A percentile compares a stretch with the other conserved stretches of the same genome.
phyloP scores from a whole-genome alignment of 2,329 filamentous ascomycete species.

The Fusarium sp. region DNA sequence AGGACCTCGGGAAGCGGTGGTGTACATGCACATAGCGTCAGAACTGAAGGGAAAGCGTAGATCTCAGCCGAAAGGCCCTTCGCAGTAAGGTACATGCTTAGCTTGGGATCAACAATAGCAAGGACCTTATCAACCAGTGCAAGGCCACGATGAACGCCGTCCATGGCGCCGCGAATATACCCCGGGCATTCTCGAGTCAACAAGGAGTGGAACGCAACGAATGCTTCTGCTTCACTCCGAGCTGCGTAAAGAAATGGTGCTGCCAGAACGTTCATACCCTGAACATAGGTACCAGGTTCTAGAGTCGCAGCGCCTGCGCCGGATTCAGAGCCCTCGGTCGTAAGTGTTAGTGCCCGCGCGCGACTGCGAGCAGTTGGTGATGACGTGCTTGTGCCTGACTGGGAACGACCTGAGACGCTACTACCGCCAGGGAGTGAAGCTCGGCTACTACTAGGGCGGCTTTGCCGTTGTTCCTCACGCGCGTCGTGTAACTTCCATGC shows the following conservation, averaged over 20 bases:
- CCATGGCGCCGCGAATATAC: slow-evolving; percentile 96
- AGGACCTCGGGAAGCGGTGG: slow-evolving; percentile 93
- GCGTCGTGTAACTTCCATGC: slow-evolving; percentile 93
- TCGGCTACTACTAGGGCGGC: slow-evolving; percentile 51
- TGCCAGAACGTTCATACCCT: slow-evolving; percentile 98
- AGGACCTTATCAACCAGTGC: slow-evolving; percentile 92
- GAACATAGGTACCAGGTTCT: slow-evolving; percentile 89
- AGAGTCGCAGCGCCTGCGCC: slow-evolving; percentile 60
- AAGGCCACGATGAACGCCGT: slow-evolving; percentile 92
- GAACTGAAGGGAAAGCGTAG: slow-evolving; percentile 93
- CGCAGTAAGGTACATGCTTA: slow-evolving; percentile 83
- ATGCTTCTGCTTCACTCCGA: slow-evolving; percentile 93
- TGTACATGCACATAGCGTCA: slow-evolving; percentile 95
- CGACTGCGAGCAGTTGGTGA: slow-evolving; percentile 60
- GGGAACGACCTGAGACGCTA: slow-evolving; percentile 46
- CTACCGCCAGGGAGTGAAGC: slow-evolving; percentile 47
- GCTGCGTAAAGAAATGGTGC: slow-evolving; percentile 96
- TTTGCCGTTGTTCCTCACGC: slow-evolving; percentile 59
- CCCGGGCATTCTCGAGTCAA: slow-evolving; percentile 89
- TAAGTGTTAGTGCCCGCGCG: slow-evolving; percentile 66
- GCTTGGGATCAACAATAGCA: slow-evolving; percentile 87
- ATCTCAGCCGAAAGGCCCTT: slow-evolving; percentile 93
- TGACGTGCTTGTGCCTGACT: slow-evolving; percentile 52
- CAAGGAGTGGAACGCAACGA: slow-evolving; percentile 87
- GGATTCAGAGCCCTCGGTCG: slow-evolving; percentile 70